Percentiles rank a stretch among this genome's conserved stretches.
Evolutionary conservation across 2,329 filamentous ascomycete genomes (phyloP).

Genomic region (Verticillium alfalfae): DNA sequence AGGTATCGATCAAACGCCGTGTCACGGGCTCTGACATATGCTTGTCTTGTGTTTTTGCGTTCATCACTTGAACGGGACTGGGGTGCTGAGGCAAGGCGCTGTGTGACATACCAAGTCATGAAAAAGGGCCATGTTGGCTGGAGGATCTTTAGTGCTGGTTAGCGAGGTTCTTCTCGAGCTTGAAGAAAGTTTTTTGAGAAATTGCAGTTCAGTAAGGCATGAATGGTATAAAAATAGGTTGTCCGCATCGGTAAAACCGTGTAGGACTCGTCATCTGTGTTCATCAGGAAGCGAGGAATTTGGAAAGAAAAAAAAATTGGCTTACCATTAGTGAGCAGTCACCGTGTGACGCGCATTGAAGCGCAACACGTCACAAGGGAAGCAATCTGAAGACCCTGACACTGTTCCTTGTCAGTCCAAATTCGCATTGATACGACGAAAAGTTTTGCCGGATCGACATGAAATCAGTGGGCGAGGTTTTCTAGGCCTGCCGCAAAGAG

Average conservation of each 20-base stretch:
- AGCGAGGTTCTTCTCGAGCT: constrained; percentile 6
- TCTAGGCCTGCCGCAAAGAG: constrained; percentile 98
- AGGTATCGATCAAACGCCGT: constrained; percentile 5
- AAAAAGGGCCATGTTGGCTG: background rate
- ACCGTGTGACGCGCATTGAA: background rate
- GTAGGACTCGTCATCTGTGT: constrained; percentile 62
- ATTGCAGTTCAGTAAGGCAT: constrained; percentile 43
- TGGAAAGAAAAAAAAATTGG: constrained; percentile 7
- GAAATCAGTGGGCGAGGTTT: constrained; percentile 97
- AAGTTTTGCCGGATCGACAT: background rate
- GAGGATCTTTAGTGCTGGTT: constrained; percentile 11
- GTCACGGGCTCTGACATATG: constrained; percentile 16
- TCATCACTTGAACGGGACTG: constrained; percentile 12
- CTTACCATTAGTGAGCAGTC: constrained; percentile 3
- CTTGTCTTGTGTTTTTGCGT: constrained; percentile 15
- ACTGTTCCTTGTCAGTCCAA: background rate
- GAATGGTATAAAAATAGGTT: constrained; percentile 52
- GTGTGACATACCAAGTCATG: background rate
- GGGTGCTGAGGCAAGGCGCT: background rate
- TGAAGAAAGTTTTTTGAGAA: background rate
- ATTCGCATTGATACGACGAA: background rate
- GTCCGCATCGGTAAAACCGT: constrained; percentile 55
- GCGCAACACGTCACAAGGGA: background rate
- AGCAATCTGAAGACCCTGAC: background rate
- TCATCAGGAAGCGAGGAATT: constrained; percentile 28